Base-by-base conservation (phyloP, 2,329 filamentous ascomycete genomes). In the Talaromyces sp. region DNA sequence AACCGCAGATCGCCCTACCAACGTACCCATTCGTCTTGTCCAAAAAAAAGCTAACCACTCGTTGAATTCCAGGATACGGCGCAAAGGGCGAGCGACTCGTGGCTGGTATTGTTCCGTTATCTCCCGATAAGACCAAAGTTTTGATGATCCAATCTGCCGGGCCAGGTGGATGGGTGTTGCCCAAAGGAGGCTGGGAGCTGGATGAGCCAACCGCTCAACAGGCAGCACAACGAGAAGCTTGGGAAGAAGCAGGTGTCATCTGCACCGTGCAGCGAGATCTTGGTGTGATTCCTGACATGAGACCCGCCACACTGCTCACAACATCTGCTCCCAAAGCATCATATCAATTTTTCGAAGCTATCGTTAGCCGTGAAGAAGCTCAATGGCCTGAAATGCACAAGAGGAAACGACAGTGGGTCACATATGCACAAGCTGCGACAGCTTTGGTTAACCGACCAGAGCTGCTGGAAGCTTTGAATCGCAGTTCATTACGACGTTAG, bases 361-460 rank as follows among this genome's bases (percentile, higher is more conserved):
- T 87, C n/a, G 95, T 99, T 67, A 87, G 90, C 68, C 89, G 89
- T 73, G 92, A 97, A 80, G 90, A 95, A 78, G 82, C 84, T 17
- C 87, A 93, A 66, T 99, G 95, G 95, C 95, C 95, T 1, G 95
- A 99, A 82, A 90, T 86, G 82, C 88, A 96, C 79, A 98, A 97
- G 84, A 87, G 95, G 73, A 89, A 89, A 77, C 88, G 95, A 67
- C 87, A 90, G 76, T 99, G 95, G 95, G 92, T 97, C 78, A 89
- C 88, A 61, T 97, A 92, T 76, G 80, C 85, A 60, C 87, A 96
- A 77, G 95, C 95, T n/a, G 87, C 87, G 69, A 87, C 91, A 70
- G 88, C 89, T 58, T 82, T 99, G 72, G 85, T 87, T 70, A 85
- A 87, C 67, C 86, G 95, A 65, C 94, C 94, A 1, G 95, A 98